A percentile compares a stretch with the other conserved stretches of the same genome.
Evolutionary conservation across 208 protist species (phyloP).

Genomic region (Acanthamoeba triangularis): DNA sequence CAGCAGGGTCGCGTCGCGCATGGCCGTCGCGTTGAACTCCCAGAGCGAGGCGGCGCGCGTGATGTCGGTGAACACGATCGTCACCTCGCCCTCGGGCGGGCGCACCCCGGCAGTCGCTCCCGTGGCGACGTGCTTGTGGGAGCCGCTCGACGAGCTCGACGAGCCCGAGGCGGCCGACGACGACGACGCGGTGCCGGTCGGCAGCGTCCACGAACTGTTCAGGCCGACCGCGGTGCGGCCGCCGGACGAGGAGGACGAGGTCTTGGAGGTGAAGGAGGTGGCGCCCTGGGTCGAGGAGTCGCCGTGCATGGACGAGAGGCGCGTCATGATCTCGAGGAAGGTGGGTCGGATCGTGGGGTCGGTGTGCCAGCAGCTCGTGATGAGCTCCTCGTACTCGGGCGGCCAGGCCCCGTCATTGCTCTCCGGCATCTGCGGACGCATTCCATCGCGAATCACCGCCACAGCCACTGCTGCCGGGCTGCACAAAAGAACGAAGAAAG

Average conservation of each 20-base stretch:
- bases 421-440: not conserved
- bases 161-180: not conserved
- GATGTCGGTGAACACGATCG: slow-evolving; percentile 27
- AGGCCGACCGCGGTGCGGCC: not conserved
- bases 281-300: not conserved
- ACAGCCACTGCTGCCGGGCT: slow-evolving; percentile 64
- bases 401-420: not conserved
- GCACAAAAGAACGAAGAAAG: no score
- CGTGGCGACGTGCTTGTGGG: not conserved
- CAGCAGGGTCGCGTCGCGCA: not conserved
- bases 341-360: not conserved
- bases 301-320: not conserved
- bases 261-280: not conserved
- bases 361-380: not conserved
- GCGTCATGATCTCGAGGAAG: not conserved
- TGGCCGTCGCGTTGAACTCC: not conserved
- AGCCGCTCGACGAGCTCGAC: not conserved
- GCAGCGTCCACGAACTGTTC: not conserved
- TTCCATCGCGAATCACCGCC: not conserved
- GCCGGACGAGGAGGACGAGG: not conserved
- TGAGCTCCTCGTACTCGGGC: not conserved
- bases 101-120: not conserved
- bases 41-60: not conserved
- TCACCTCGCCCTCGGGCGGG: not conserved
- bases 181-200: not conserved